Percentiles rank a stretch among this genome's conserved stretches.
Conservation (phyloP, 305 asterid genomes). For the Fraxinus sp. region DNA sequence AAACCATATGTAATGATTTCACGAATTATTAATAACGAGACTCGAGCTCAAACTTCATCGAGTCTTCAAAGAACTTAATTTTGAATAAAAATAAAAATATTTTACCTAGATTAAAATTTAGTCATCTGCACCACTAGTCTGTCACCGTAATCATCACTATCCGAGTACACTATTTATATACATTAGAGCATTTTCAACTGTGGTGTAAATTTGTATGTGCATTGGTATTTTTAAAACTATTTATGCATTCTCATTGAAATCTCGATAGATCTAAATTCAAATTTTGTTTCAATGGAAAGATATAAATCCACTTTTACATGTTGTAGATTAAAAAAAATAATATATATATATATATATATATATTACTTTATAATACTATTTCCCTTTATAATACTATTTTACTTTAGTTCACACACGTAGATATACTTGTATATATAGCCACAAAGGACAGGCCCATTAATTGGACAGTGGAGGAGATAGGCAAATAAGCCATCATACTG, state of each 20-base stretch:
- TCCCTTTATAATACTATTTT: conserved; percentile 21
- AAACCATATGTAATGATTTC: too few species aligned
- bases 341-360: too few species aligned
- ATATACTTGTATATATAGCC: conserved; percentile 28
- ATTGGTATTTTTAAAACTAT: too few species aligned
- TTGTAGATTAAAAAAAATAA: too few species aligned
- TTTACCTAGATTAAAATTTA: neutral
- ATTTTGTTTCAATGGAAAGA: too few species aligned
- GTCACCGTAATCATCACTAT: neutral
- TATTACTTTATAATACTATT: conserved; percentile 17
- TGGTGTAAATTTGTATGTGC: too few species aligned
- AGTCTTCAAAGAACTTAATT: too few species aligned
- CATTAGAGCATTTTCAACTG: too few species aligned
- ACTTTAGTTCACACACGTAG: conserved; percentile 28
- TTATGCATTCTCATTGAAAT: too few species aligned
- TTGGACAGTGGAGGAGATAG: conserved; percentile 11
- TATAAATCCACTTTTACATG: too few species aligned
- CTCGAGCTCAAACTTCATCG: neutral
- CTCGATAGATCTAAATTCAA: too few species aligned
- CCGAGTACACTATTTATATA: conserved; percentile 26
- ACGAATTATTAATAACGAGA: neutral
- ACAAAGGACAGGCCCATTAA: conserved; percentile 32
- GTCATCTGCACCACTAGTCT: neutral
- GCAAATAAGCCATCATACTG: conserved; percentile 22
- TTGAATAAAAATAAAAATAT: too few species aligned